Base-by-base conservation (phyloP, 495 filamentous ascomycete genomes). In the Pyronema domesticum region DNA sequence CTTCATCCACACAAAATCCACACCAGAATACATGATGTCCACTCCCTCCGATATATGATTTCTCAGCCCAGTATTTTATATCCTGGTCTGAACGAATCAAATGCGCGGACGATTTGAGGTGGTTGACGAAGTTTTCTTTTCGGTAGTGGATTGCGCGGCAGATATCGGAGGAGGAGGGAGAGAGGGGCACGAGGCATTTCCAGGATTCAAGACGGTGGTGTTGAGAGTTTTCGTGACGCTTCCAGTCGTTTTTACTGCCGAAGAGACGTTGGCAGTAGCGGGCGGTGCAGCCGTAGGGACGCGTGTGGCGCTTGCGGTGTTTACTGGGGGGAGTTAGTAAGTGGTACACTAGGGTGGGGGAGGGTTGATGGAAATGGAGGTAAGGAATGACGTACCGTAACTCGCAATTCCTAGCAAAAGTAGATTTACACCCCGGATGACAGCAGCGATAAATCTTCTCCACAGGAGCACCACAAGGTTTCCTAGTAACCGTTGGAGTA, bases 171-270 rank as follows among this genome's bases (percentile, higher is more conserved):
- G 49, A n/a, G 35, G 47, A 47, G 8, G 62, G 61, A 10, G 51
- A 52, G 44, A 58, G 45, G 51, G 60, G 60, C 65, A 71, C 61
- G 37, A 71, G 72, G 67, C 89, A 95, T n/a, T 80, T 78, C 81
- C 85, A 95, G 53, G 77, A 74, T 57, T 87, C 80, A 2, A 77
- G 61, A 58, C 82, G 78, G 57, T 79, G 81, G 63, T 95, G 89
- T 65, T 94, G 87, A 23, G 79, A 83, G 58, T 81, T 86, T 60
- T 96, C 89, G 65, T 96, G 89, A 7, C 91, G 81, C 68, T 95
- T 95, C 91, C 89, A 95, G 69, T 95, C 89, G 44, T 86, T 86
- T 64, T 95, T 95, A 70, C 83, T 88, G 37, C 91, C 89, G 59
- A 95, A 94, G 3, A 68, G 74, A 58, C 86, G 91, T 46, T 71